Evolutionary conservation across 1,139 yeast genomes (phyloP), one percentile per base, ranked within the genome.

Genomic region (Arxiozyma bovina): DNA sequence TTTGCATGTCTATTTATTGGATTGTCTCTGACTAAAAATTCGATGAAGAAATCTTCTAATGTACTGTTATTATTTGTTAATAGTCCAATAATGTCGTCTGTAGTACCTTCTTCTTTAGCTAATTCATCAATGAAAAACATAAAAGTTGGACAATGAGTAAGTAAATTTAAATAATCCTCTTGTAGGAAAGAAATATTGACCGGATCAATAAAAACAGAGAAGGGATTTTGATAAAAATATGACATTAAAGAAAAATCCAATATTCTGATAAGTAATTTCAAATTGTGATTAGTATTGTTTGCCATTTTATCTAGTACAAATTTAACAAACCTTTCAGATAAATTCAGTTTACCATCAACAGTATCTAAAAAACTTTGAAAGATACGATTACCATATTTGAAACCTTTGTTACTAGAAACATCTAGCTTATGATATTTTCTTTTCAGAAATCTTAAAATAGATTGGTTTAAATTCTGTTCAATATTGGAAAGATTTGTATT

Each of bases 141-240:
- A 60, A 77, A 76, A 0, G 83, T 78, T 0, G 80, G 79, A 46
- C 81, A 72, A 58, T 73, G 72, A 22, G 77, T 65, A 38, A 80
- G 65, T 9, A 76, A 70, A 27, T 68, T 68, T 34, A 73, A 65
- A 58, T 78, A 73, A 17, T 66, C 61, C 1, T 63, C 64, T 44
- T 67, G 68, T 17, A 74, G 58, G 50, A 63, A 64, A 46, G 69
- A 69, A 15, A 66, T 66, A 44, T 70, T 67, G 17, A 70, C 68
- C 22, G 74, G 74, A 48, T 72, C 72, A 9, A 71, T 68, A 53
- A 74, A 72, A 0, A 79, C 68, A 0, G 86, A 75, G 53, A 83
- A 75, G 1, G 93, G 89, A 70, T 82, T 85, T 56, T 80, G 82
- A 64, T 79, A 86, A 66, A 81, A 87, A 63, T 84, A 85, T 5